A percentile compares a stretch with the other conserved stretches of the same genome.
phyloP scores from a whole-genome alignment of 176 grass and related monocot genomes.

The Phoenix roebelenii region DNA sequence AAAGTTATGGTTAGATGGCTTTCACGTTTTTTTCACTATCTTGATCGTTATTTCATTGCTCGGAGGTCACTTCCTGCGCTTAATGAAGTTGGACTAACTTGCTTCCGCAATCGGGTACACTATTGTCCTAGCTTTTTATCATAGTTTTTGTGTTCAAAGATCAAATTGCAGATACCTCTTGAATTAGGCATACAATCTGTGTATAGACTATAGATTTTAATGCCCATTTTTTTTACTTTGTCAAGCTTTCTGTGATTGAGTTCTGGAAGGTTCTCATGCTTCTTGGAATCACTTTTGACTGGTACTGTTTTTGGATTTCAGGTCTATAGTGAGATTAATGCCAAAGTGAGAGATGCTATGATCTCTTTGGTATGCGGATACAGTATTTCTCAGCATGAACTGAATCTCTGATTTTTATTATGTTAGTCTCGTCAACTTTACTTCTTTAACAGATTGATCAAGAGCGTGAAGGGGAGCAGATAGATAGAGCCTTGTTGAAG shows the following conservation, averaged over 20 bases:
- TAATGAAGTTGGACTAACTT: conserved; percentile 66
- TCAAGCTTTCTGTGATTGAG: no score
- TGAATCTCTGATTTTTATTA: neutral
- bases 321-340: conserved; percentile 90
- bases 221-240: neutral
- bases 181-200: neutral
- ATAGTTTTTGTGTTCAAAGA: no score
- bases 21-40: conserved; percentile 78
- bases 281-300: no score
- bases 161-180: no score
- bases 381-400: neutral
- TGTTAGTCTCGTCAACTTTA: neutral
- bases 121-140: neutral
- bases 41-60: conserved; percentile 83
- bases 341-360: conserved; percentile 68
- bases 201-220: no score
- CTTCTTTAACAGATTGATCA: conserved; percentile 68
- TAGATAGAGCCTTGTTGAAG: conserved; percentile 85
- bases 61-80: conserved; percentile 55
- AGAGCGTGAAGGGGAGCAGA: conserved; percentile 91
- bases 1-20: conserved; percentile 94
- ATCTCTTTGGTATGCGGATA: conserved; percentile 56
- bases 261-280: no score
- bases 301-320: conserved; percentile 15
- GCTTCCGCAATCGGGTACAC: conserved; percentile 68